Evolutionary conservation across 1,284 basidiomycete species (phyloP), one percentile per base, ranked within the genome.

Genomic region (Mycena citricolor): DNA sequence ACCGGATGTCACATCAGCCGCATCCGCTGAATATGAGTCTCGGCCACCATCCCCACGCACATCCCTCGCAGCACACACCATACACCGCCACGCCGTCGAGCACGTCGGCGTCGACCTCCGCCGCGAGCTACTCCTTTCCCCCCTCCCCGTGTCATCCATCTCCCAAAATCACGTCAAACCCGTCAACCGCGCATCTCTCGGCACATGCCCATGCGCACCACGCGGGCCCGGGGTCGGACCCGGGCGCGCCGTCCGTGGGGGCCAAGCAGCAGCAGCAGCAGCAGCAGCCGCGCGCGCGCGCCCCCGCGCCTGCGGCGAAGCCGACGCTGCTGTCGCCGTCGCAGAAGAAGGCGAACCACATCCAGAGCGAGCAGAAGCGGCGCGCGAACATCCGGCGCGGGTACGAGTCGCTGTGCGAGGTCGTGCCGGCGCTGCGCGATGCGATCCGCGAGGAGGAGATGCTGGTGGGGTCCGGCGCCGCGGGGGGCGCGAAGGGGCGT

Each of bases 261-360:
- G 21, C 31, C 32, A 50, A 47, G 35, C 10, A 16, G 31, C 17
- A 32, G 14, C 16, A 16, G 11, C 26, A 29, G 31, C 17, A 32
- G 31, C 8, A 16, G 11, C 31, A 20, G 16, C 11, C 8, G 31
- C 41, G 48, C 1, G 32, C 47, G 14, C 36, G 38, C 34, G 16
- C 47, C 16, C 40, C 28, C 12, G 43, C 41, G 23, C 45, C 52
- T 34, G 38, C 63, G 25, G 62, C 62, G 33, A 79, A 79, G 51
- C 73, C 72, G 24, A 59, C 73, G 0, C 67, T 89, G 13, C 70
- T 90, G 13, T 81, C 84, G 0, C 76, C 82, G 1, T 86, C 85
- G 8, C 91, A 94, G 69, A 94, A 94, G 65, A 92, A 93, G 62
- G 90, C 89, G 30, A 94, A 94, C 58, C 91, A 94, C 60, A 94